Percentiles rank a stretch among this genome's conserved stretches.
phyloP scores from a whole-genome alignment of 108 stramenopile species.

The Discostella stelligeroides region DNA sequence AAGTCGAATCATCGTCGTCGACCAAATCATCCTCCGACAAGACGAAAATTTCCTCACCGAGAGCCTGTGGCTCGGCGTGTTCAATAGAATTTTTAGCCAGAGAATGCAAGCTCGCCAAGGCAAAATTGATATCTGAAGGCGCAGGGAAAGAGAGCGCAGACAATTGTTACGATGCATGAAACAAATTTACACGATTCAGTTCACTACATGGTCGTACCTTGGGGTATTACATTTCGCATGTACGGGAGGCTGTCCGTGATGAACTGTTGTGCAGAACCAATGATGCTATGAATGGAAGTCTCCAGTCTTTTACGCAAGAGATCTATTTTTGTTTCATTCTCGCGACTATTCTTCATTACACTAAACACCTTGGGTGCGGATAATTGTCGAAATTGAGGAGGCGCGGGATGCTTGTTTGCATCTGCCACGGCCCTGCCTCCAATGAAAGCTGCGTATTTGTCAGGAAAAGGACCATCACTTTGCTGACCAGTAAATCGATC shows the following conservation, averaged over 20 bases:
- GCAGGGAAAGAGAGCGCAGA: constrained; percentile 14
- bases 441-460: constrained; percentile 63
- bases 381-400: constrained; percentile 72
- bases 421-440: constrained; percentile 66
- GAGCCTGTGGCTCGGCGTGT: constrained; percentile 4
- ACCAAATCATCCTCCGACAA: constrained; percentile 46
- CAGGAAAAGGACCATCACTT: constrained; percentile 48
- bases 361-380: constrained; percentile 74
- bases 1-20: constrained; percentile 41
- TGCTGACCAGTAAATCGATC: constrained; percentile 39
- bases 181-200: neutral
- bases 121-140: constrained; percentile 53
- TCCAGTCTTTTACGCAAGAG: constrained; percentile 54
- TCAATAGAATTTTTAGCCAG: constrained; percentile 36
- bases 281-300: constrained; percentile 33
- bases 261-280: constrained; percentile 55
- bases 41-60: constrained; percentile 10
- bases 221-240: constrained; percentile 58
- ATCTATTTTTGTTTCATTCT: constrained; percentile 60
- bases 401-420: constrained; percentile 72
- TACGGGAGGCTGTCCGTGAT: constrained; percentile 67
- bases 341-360: constrained; percentile 61
- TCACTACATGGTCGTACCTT: constrained; percentile 29
- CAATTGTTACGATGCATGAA: neutral
- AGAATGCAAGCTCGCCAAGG: constrained; percentile 61